Conservation (phyloP, 345 rosid species). For the Turnera subulata region DNA sequence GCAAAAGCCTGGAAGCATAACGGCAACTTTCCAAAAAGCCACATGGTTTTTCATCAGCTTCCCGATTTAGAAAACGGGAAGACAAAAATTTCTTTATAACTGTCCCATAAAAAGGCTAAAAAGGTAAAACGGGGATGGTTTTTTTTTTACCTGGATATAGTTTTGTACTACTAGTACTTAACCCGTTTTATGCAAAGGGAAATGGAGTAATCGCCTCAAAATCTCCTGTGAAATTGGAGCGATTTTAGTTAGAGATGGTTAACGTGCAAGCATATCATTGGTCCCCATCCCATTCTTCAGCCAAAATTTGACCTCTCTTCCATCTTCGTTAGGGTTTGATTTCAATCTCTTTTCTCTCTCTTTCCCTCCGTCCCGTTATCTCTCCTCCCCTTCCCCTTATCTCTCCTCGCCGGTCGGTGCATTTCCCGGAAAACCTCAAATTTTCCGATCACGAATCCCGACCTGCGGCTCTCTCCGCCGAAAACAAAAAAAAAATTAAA, state of each 20-base stretch:
- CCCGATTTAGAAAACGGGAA: no score
- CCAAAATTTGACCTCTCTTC: slow-evolving; percentile 5
- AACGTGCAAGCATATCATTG: slow-evolving; percentile 31
- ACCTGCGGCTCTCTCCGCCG: neutral
- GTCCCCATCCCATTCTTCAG: slow-evolving; percentile 1
- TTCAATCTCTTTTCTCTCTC: neutral
- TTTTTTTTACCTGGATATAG: neutral
- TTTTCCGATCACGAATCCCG: slow-evolving; percentile 29
- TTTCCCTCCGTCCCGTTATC: neutral
- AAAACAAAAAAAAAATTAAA: no score
- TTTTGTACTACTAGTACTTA: neutral
- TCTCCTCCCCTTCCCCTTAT: neutral
- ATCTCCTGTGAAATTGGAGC: slow-evolving; percentile 26
- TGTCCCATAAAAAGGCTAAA: slow-evolving; percentile 10
- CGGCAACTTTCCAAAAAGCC: no score
- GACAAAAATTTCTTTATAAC: no score
- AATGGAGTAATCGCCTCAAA: slow-evolving; percentile 3
- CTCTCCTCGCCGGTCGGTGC: slow-evolving; percentile 35
- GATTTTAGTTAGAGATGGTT: slow-evolving; percentile 19
- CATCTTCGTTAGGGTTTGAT: slow-evolving; percentile 11
- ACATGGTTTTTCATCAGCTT: no score
- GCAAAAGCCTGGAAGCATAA: no score
- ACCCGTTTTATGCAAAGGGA: neutral
- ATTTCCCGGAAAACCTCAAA: slow-evolving; percentile 24
- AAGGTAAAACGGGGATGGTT: neutral